phyloP scores from a whole-genome alignment of 352 stramenopile genomes.

The Phytophthora pseudosyringae region DNA sequence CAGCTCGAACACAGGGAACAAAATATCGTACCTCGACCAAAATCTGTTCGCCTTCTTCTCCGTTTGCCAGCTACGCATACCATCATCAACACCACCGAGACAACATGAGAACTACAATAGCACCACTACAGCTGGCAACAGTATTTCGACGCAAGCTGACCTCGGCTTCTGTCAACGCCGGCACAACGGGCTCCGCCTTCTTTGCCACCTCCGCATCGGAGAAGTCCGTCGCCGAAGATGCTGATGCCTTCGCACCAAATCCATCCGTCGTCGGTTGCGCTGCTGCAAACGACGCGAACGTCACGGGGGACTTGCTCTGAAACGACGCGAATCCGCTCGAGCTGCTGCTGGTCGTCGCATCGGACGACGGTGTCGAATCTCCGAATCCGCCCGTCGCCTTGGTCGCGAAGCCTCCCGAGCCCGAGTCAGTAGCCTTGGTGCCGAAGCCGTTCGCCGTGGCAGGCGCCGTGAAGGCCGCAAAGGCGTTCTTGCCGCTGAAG shows the following conservation, averaged over 20 bases:
- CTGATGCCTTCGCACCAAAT: slow-evolving; percentile 47
- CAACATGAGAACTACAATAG: slow-evolving; percentile 8
- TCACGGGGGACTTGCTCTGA: slow-evolving; percentile 45
- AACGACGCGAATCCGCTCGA: slow-evolving; percentile 67
- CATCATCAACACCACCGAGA: slow-evolving; percentile 5
- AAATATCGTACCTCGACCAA: slow-evolving; percentile 61
- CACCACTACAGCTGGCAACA: background rate
- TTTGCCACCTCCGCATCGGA: slow-evolving; percentile 59
- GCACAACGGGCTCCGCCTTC: slow-evolving; percentile 56
- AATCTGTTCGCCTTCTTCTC: slow-evolving; percentile 75
- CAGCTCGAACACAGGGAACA: background rate
- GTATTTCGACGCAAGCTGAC: slow-evolving; percentile 26
- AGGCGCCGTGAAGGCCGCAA: slow-evolving; percentile 49
- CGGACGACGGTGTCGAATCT: slow-evolving; percentile 16
- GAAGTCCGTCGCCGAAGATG: slow-evolving; percentile 44
- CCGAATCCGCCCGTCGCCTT: slow-evolving; percentile 33
- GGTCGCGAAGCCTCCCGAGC: slow-evolving; percentile 10
- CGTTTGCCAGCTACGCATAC: slow-evolving; percentile 58
- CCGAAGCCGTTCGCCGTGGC: slow-evolving; percentile 31
- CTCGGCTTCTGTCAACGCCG: slow-evolving; percentile 71
- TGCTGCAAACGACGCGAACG: slow-evolving; percentile 67
- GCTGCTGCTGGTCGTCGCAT: slow-evolving; percentile 12
- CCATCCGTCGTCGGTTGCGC: slow-evolving; percentile 43
- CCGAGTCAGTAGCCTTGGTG: slow-evolving; percentile 19
- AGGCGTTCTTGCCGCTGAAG: slow-evolving; percentile 59